Percentiles rank a stretch among this genome's conserved stretches.
Evolutionary conservation across 2,329 filamentous ascomycete species (phyloP).

Genomic region (Aspergillus proliferans): DNA sequence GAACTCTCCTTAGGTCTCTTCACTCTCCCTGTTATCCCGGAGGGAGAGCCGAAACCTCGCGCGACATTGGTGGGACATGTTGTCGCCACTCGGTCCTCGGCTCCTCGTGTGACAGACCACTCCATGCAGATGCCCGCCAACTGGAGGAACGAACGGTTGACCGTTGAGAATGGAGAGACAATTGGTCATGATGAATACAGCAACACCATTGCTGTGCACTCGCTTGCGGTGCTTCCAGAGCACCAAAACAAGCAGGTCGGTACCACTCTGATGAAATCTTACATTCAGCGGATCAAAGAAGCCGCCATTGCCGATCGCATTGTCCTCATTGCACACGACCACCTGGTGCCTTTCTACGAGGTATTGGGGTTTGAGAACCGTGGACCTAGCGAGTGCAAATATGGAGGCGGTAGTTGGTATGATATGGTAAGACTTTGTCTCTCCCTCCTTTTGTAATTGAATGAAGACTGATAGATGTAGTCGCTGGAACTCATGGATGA

Average conservation of each 20-base stretch:
- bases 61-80: slow-evolving; percentile 68
- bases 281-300: slow-evolving; percentile 68
- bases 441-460: not conserved
- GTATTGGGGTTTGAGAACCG: slow-evolving; percentile 64
- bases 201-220: slow-evolving; percentile 73
- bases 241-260: slow-evolving; percentile 70
- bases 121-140: slow-evolving; percentile 69
- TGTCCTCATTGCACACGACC: slow-evolving; percentile 69
- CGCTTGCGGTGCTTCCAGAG: slow-evolving; percentile 69
- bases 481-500: slow-evolving; percentile 23
- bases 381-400: slow-evolving; percentile 63
- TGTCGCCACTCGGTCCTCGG: slow-evolving; percentile 64
- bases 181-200: slow-evolving; percentile 68
- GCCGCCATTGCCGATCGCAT: slow-evolving; percentile 65
- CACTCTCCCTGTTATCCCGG: slow-evolving; percentile 51
- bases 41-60: slow-evolving; percentile 54
- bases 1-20: slow-evolving; percentile 77
- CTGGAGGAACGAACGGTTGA: slow-evolving; percentile 51
- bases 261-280: slow-evolving; percentile 66
- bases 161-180: slow-evolving; percentile 35
- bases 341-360: slow-evolving; percentile 68
- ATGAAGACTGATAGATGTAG: slow-evolving; percentile 14
- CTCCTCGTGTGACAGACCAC: slow-evolving; percentile 60
- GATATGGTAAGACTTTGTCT: slow-evolving; percentile 59
- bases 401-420: slow-evolving; percentile 74